Evolutionary conservation across 495 filamentous ascomycete species (phyloP).

Genomic region (Mytilinidion resinicola): DNA sequence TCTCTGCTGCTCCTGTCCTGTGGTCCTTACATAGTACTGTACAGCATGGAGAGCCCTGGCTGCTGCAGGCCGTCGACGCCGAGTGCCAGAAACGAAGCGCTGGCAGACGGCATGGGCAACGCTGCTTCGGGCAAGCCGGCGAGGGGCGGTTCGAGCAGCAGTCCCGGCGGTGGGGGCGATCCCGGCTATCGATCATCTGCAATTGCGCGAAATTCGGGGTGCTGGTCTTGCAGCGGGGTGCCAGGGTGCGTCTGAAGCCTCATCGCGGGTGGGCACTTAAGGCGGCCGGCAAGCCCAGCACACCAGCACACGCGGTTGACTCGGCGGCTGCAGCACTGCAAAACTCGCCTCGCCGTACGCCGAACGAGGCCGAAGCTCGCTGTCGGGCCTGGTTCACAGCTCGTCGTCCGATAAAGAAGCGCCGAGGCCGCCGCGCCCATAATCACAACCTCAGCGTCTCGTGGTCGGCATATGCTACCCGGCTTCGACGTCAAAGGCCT

Average conservation of each 20-base stretch:
- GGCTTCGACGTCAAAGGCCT: not conserved
- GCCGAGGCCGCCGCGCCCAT: not conserved
- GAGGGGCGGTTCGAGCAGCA: not conserved
- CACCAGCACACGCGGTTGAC: not conserved
- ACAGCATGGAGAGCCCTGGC: not conserved
- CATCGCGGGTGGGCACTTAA: not conserved
- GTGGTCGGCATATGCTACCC: constrained; percentile 1
- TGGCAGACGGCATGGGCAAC: not conserved
- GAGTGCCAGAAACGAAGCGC: not conserved
- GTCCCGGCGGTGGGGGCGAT: not conserved
- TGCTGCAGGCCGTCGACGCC: not conserved
- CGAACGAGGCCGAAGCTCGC: not conserved
- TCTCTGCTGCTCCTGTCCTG: not conserved
- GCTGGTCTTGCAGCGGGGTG: constrained; percentile 2
- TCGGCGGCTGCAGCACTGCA: not conserved
- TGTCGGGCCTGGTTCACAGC: not conserved
- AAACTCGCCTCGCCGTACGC: not conserved
- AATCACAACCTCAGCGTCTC: not conserved
- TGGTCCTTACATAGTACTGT: not conserved
- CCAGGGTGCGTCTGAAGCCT: not conserved
- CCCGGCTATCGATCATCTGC: constrained; percentile 21
- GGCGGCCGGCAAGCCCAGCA: not conserved
- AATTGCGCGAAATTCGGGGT: not conserved
- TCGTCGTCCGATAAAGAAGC: not conserved
- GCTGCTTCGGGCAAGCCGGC: constrained; percentile 9